Evolutionary conservation across 495 filamentous ascomycete species (phyloP).

Genomic region (Parachaetomium inaequale): DNA sequence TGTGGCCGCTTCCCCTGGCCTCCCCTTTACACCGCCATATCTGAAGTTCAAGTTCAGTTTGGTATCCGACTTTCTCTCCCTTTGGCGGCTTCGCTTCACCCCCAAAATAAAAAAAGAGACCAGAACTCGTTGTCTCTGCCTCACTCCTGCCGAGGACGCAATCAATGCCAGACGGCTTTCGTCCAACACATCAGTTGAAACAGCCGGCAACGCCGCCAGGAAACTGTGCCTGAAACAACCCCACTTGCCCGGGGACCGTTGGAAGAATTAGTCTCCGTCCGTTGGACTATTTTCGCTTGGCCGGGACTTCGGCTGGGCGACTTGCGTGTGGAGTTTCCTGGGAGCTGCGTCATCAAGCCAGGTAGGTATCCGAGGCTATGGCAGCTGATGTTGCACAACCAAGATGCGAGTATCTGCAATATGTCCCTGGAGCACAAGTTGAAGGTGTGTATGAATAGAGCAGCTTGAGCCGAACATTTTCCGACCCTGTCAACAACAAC

Average conservation of each 20-base stretch:
- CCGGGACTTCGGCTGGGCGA: background rate
- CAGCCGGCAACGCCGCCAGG: constrained; percentile 2
- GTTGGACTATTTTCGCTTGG: background rate
- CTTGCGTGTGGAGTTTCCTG: too few species aligned
- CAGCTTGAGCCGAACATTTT: background rate
- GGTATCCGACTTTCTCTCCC: background rate
- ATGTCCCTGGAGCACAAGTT: too few species aligned
- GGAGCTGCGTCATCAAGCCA: constrained; percentile 6
- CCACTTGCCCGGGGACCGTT: constrained; percentile 5
- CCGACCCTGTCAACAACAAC: background rate
- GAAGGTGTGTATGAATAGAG: background rate
- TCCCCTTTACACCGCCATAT: background rate
- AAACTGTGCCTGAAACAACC: constrained; percentile 14
- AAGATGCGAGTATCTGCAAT: background rate
- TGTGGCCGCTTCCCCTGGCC: too few species aligned
- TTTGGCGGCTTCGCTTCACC: background rate
- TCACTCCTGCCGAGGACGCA: background rate
- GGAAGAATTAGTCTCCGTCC: constrained; percentile 5
- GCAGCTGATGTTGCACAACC: background rate
- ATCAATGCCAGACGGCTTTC: constrained; percentile 6
- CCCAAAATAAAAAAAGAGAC: background rate
- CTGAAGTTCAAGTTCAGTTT: background rate
- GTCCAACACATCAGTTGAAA: constrained; percentile 13
- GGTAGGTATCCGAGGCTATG: background rate
- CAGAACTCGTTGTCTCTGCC: background rate